These are phyloP conservation scores for Fusarium keratoplasticum DNA, from an alignment of 2,329 filamentous ascomycete species.

Conservation along the genomic window DNA sequence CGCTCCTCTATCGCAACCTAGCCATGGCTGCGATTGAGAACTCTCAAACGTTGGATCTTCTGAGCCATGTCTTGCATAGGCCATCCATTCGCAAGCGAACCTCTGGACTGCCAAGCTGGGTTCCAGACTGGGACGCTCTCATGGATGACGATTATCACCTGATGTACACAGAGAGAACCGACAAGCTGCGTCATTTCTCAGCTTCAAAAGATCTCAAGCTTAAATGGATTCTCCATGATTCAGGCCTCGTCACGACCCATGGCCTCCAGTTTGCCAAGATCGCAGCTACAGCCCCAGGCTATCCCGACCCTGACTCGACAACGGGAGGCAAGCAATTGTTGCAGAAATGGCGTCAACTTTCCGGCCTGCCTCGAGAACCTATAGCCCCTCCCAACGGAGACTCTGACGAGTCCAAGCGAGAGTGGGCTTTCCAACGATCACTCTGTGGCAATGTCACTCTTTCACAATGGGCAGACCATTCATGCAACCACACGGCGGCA, in stretches of 20 bases:
- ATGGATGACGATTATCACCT: constrained; percentile 12
- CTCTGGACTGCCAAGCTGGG: constrained; percentile 2
- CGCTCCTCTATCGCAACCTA: not conserved
- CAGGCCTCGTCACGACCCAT: not conserved
- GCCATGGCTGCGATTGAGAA: not conserved
- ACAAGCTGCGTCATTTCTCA: not conserved
- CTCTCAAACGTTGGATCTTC: not conserved
- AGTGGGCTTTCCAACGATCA: constrained; percentile 2
- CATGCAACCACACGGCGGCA: not conserved
- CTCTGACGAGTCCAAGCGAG: constrained; percentile 6
- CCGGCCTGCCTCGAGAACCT: not conserved
- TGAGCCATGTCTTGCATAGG: constrained; percentile 14
- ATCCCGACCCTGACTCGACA: not conserved
- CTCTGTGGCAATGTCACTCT: constrained; percentile 28
- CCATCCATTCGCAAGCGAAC: not conserved
- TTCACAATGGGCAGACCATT: constrained; percentile 21
- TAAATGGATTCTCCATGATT: not conserved
- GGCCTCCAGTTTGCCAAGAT: constrained; percentile 1
- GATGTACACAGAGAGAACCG: not conserved
- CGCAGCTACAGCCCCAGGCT: not conserved
- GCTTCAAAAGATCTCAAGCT: not conserved
- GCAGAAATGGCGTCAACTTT: not conserved
- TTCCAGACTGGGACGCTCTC: constrained; percentile 14
- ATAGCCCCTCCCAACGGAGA: not conserved
- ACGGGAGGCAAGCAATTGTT: not conserved